These are phyloP conservation scores for Gossypium schwendimanii DNA, from an alignment of 441 rosid genomes.

Conservation along the genomic window DNA sequence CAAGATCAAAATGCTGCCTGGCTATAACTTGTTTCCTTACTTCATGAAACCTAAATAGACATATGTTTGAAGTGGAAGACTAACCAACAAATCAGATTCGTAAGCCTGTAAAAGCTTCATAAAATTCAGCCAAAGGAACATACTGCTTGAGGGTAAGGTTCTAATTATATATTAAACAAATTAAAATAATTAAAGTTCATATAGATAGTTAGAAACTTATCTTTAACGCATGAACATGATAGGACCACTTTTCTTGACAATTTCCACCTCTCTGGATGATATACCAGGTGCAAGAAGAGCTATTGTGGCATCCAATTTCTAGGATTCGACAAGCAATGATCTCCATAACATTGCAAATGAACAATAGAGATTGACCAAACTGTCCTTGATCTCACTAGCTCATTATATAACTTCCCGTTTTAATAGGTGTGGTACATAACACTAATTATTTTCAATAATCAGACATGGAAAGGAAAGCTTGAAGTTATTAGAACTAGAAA, in stretches of 20 bases:
- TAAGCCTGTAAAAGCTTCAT: neutral
- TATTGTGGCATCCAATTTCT: neutral
- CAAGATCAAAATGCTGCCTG: neutral
- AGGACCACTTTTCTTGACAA: too few relatives aligned
- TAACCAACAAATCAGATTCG: neutral
- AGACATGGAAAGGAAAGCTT: neutral
- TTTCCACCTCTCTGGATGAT: too few relatives aligned
- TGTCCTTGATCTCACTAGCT: neutral
- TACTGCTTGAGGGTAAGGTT: neutral
- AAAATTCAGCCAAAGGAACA: neutral
- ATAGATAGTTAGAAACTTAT: too few relatives aligned
- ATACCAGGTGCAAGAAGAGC: neutral
- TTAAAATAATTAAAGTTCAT: neutral
- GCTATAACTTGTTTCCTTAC: neutral
- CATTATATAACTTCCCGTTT: neutral
- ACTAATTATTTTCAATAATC: neutral
- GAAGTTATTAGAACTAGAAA: neutral
- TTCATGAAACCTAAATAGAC: neutral
- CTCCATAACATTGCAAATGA: neutral
- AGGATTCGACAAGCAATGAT: neutral
- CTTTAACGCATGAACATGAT: too few relatives aligned
- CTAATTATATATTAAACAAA: neutral
- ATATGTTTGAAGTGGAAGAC: neutral
- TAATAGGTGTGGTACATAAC: neutral
- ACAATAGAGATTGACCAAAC: neutral